Evolutionary conservation across 108 stramenopile genomes (phyloP), one percentile per base, ranked within the genome.

Genomic region (Pseudonitzschia multiseries): DNA sequence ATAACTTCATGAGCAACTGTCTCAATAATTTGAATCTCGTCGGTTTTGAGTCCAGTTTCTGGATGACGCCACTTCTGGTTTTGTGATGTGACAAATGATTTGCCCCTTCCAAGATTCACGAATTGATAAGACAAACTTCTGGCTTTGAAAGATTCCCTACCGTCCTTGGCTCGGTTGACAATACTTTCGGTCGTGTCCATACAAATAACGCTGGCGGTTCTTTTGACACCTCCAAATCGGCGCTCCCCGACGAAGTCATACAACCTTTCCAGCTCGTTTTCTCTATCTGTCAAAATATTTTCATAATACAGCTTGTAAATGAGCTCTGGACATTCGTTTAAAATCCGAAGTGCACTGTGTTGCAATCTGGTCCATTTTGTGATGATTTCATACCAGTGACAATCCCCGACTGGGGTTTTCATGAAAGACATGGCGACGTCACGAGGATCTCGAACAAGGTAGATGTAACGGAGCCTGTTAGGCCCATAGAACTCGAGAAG

Each of bases 331-430:
- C 42, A 42, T 10, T 68, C 51, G 8, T 75, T 42, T 13, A 76
- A 22, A 66, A 80, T 72, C 2, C 28, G 46, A 15, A 68, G 40
- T 15, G 79, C 79, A 46, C 29, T 29, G 4, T 67, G 24, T 46
- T 81, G 80, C 21, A 81, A 65, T n/a, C 59, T 75, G 22, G 65
- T 62, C 80, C 80, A 81, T 51, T 81, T 81, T 28, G 75, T 81
- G 14, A 32, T 42, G 41, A 81, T 81, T 51, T 65, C 75, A 32
- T 81, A 69, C 26, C 32, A 57, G 54, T 81, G 80, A 24, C 71
- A 72, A 54, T 81, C 80, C 22, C 80, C 80, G 20, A 81, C 80
- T 1, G 80, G 80, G 24, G 80, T 81, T 20, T 81, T 81, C 71
- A 76, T 68, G 40, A 81, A 81, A 40, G 71, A 72, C 59, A 81